Conservation (phyloP, 441 rosid genomes). For the Macaranga tanarius region DNA sequence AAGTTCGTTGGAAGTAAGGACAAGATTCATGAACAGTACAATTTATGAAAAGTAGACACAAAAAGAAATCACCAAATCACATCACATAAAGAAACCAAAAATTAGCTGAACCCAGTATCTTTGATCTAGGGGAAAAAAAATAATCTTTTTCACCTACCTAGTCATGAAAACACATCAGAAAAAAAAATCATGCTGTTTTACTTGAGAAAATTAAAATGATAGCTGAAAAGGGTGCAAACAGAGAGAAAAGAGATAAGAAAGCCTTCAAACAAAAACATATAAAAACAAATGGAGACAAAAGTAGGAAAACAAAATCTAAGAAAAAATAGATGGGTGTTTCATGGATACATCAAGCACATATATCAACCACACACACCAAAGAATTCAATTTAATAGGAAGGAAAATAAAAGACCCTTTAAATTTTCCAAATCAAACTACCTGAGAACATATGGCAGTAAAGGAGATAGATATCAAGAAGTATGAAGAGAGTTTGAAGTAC, state of each 20-base stretch:
- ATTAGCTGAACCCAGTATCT: not conserved
- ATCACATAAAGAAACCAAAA: not conserved
- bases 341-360: not conserved
- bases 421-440: not conserved
- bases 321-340: not conserved
- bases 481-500: not conserved
- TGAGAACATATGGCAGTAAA: not conserved
- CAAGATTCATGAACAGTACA: not conserved
- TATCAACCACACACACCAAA: not conserved
- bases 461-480: not conserved
- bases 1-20: not conserved
- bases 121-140: not conserved
- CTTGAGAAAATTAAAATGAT: not conserved
- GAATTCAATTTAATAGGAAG: not conserved
- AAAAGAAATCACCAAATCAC: not conserved
- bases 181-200: not conserved
- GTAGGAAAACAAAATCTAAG: not conserved
- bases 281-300: not conserved
- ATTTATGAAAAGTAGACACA: not conserved
- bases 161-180: not conserved
- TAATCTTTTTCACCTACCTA: not conserved
- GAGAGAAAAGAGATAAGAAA: not conserved
- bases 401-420: not conserved
- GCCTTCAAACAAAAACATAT: not conserved
- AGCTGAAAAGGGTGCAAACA: not conserved